Evolutionary conservation across 352 stramenopile genomes (phyloP).

Genomic region (Phytophthora cryptogea): DNA sequence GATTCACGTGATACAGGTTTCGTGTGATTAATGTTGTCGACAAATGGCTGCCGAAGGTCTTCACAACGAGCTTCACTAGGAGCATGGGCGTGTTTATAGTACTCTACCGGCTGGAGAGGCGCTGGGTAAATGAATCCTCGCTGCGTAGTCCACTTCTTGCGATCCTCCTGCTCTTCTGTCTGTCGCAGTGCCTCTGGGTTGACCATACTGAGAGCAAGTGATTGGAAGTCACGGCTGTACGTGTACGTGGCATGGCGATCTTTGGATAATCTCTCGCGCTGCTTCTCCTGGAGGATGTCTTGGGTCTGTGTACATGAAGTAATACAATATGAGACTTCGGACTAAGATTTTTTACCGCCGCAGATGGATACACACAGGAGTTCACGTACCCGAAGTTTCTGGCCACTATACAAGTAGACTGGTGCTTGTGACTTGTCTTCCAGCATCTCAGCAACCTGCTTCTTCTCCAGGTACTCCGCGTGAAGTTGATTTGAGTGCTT

Average conservation of each 20-base stretch:
- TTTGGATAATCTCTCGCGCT: slow-evolving; percentile 61
- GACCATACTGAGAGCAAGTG: slow-evolving; percentile 79
- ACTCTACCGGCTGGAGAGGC: slow-evolving; percentile 66
- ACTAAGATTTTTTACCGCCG: background rate
- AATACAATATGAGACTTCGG: background rate
- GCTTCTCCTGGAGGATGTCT: slow-evolving; percentile 81
- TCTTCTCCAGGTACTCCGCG: slow-evolving; percentile 45
- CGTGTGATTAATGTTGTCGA: slow-evolving; percentile 82
- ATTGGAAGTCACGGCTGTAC: slow-evolving; percentile 89
- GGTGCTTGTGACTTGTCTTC: slow-evolving; percentile 36
- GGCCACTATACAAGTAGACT: slow-evolving; percentile 88
- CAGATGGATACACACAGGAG: background rate
- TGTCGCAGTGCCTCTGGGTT: slow-evolving; percentile 66
- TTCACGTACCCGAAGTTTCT: slow-evolving; percentile 76
- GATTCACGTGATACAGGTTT: slow-evolving; percentile 58
- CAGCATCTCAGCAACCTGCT: slow-evolving; percentile 31
- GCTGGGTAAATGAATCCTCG: slow-evolving; percentile 89
- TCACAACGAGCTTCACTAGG: slow-evolving; percentile 82
- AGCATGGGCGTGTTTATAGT: slow-evolving; percentile 67
- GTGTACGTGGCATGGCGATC: slow-evolving; percentile 65
- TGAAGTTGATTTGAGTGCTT: slow-evolving; percentile 34
- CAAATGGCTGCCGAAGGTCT: slow-evolving; percentile 80
- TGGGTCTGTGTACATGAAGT: slow-evolving; percentile 53
- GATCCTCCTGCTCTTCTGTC: slow-evolving; percentile 48
- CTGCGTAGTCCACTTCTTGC: slow-evolving; percentile 81